Evolutionary conservation across 345 rosid species (phyloP).

Genomic region (Xanthoceras sorbifolium): DNA sequence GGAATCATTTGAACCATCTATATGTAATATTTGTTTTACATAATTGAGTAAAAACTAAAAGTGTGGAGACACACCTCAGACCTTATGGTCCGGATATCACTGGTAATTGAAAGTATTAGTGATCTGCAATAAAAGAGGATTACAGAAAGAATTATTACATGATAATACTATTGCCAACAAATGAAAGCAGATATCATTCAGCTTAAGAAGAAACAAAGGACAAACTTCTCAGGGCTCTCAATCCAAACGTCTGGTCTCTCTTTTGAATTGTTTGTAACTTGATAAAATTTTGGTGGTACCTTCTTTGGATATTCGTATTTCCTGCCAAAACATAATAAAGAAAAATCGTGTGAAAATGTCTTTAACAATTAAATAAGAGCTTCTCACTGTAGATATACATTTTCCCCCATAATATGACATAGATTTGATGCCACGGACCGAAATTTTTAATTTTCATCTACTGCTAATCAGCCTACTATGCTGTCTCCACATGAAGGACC

Average conservation of each 20-base stretch:
- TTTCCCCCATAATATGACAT: background rate
- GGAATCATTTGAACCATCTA: conserved; percentile 12
- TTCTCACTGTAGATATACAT: background rate
- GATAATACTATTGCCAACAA: background rate
- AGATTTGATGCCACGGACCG: background rate
- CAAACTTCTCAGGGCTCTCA: conserved; percentile 95
- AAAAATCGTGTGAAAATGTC: conserved; percentile 15
- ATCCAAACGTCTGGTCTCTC: conserved; percentile 99
- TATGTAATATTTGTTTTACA: background rate
- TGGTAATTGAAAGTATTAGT: conserved; percentile 79
- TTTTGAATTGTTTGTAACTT: conserved; percentile 80
- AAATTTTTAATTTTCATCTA: background rate
- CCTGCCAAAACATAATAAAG: conserved; percentile 41
- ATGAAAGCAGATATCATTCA: conserved; percentile 7
- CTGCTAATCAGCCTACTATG: background rate
- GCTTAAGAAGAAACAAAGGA: conserved; percentile 18
- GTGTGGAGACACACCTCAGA: conserved; percentile 71
- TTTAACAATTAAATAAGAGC: background rate
- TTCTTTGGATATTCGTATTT: conserved; percentile 85
- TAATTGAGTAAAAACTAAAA: conserved; percentile 8
- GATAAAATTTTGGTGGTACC: conserved; percentile 82
- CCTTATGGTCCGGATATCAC: conserved; percentile 90
- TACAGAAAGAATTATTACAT: background rate
- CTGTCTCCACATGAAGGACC: background rate
- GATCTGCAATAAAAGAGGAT: conserved; percentile 56